A percentile compares a stretch with the other conserved stretches of the same genome.
These are phyloP conservation scores for Cryphonectria nitschkei DNA, from an alignment of 2,329 filamentous ascomycete genomes.

Conservation along the genomic window DNA sequence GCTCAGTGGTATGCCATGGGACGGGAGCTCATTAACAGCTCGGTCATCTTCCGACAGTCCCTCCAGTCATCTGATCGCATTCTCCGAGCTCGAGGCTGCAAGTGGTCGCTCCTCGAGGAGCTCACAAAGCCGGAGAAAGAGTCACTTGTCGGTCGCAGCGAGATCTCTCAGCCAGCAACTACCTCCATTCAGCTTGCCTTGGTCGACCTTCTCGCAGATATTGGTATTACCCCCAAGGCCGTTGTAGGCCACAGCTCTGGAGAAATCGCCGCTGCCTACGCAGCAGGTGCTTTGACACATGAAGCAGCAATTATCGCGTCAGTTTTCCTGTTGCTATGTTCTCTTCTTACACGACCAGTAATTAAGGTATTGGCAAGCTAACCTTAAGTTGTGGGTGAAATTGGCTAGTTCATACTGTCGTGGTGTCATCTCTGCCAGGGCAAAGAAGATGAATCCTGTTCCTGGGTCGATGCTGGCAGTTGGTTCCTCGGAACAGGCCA, in stretches of 20 bases:
- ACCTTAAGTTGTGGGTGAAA: slow-evolving; percentile 34
- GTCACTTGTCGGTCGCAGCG: slow-evolving; percentile 22
- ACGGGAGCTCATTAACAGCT: slow-evolving; percentile 10
- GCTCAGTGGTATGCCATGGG: slow-evolving; percentile 40
- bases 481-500: slow-evolving; percentile 18
- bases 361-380: background rate
- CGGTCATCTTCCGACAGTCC: background rate
- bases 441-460: background rate
- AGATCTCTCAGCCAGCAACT: slow-evolving; percentile 34
- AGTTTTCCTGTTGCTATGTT: background rate
- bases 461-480: slow-evolving; percentile 31
- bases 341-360: background rate
- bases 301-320: slow-evolving; percentile 8
- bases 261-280: slow-evolving; percentile 21
- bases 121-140: slow-evolving; percentile 13
- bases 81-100: slow-evolving; percentile 1
- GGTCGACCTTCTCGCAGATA: slow-evolving; percentile 38
- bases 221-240: slow-evolving; percentile 32
- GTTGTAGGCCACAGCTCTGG: slow-evolving; percentile 38
- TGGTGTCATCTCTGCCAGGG: slow-evolving; percentile 11
- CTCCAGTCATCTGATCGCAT: background rate
- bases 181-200: slow-evolving; percentile 46
- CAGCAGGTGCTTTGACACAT: slow-evolving; percentile 1
- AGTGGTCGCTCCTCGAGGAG: slow-evolving; percentile 14
- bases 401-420: slow-evolving; percentile 30